Base-by-base conservation (phyloP, 2,329 filamentous ascomycete species). In the Sporothrix pseudoabietina region DNA sequence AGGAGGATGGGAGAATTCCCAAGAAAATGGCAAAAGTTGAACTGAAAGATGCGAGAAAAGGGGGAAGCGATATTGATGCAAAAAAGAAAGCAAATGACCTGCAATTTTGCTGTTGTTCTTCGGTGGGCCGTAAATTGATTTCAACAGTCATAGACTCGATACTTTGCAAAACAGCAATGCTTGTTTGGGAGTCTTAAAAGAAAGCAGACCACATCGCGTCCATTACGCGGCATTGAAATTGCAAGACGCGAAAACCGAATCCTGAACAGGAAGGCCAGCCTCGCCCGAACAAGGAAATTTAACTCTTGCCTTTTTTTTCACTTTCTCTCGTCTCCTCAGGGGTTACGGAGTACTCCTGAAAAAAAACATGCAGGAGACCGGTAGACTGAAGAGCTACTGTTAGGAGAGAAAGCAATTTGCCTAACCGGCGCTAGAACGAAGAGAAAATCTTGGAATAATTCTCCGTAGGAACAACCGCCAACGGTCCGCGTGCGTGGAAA, bases 41-140 rank as follows among this genome's bases (percentile, higher is more conserved):
- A 4, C 2, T 44, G 59, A n/a, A 9, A 41, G 39, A 44, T 22
- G 59, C 19, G n/a, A 65, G 35, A 14, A 44, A 44, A 65, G 5
- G 59, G n/a, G 35, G 10, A 22, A 41, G 12, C 22, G 30, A 26
- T 49, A 49, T 16, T 19, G 44, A 30, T 30, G 10, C 7, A 26
- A 63, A 44, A 44, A n/a, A 44, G 39, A 41, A 12, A 44, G n/a
- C 35, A 65, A 65, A 65, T 44, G 32, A 65, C 35, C 4, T 65
- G 35, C 44, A 63, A 26, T 63, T 63, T 63, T 63, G 57, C 8
- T 44, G 41, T 19, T 41, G n/a, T n/a, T n/a, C n/a, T n/a, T n/a
- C 35, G 35, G 59, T 63, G 59, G 35, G 14, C 59, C 35, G 35
- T 9, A 63, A 61, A 63, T 63, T 55, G 39, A 63, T n/a, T 55